phyloP scores from a whole-genome alignment of 805 yeast genomes.

The Spencermartinsiella europaea region DNA sequence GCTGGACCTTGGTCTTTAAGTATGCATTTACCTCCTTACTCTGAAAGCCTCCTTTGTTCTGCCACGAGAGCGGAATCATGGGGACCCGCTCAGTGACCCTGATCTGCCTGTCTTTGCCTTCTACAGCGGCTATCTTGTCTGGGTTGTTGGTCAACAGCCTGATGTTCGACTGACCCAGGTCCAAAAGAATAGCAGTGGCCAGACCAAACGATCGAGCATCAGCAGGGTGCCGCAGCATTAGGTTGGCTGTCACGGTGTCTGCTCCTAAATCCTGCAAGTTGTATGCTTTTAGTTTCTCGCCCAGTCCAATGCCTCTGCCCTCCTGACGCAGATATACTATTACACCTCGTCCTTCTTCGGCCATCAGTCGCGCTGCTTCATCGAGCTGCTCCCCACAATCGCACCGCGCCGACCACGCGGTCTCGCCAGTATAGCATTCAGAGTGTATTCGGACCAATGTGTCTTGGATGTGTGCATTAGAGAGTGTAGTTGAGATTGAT shows the following conservation, averaged over 20 bases:
- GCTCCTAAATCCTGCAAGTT: slow-evolving; percentile 97
- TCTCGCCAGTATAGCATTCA: slow-evolving; percentile 98
- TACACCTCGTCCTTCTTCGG: slow-evolving; percentile 81
- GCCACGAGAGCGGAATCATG: slow-evolving; percentile 96
- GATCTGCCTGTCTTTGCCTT: slow-evolving; percentile 71
- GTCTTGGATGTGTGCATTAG: slow-evolving; percentile 15
- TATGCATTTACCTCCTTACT: slow-evolving; percentile 89
- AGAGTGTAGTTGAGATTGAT: not conserved
- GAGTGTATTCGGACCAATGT: slow-evolving; percentile 83
- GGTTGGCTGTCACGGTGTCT: slow-evolving; percentile 95
- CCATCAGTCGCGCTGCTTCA: slow-evolving; percentile 94
- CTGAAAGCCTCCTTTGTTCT: slow-evolving; percentile 60
- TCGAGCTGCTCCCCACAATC: slow-evolving; percentile 99
- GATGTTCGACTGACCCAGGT: slow-evolving; percentile 68
- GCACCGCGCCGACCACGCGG: slow-evolving; percentile 98
- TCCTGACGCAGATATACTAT: slow-evolving; percentile 95
- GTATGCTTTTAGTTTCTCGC: slow-evolving; percentile 94
- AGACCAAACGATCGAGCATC: slow-evolving; percentile 92
- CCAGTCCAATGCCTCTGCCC: slow-evolving; percentile 98
- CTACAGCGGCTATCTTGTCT: slow-evolving; percentile 91
- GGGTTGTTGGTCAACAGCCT: slow-evolving; percentile 90
- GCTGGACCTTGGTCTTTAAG: slow-evolving; percentile 85
- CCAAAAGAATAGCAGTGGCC: slow-evolving; percentile 88
- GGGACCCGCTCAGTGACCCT: slow-evolving; percentile 86
- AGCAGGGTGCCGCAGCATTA: slow-evolving; percentile 91